Conservation (phyloP, 352 stramenopile genomes). For the Ophiocytium majus region DNA sequence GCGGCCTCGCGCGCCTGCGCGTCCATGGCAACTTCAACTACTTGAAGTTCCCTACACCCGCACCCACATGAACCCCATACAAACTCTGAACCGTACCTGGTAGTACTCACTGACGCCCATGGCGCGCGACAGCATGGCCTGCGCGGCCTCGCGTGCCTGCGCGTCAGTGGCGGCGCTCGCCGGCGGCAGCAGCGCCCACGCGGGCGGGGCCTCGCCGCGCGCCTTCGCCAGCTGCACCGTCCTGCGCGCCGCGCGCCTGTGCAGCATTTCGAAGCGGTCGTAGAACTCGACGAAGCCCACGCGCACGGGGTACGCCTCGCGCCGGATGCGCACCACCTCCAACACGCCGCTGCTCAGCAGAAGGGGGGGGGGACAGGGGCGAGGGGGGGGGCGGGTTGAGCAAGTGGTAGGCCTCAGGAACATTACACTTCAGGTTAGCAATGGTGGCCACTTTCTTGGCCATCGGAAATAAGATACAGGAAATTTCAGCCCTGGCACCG, state of each 20-base stretch:
- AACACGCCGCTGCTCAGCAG: conserved; percentile 67
- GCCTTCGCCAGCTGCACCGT: neutral
- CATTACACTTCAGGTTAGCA: too few species aligned
- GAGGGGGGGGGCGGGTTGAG: conserved; percentile 61
- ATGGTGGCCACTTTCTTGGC: too few species aligned
- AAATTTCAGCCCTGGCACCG: too few species aligned
- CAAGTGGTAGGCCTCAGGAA: too few species aligned
- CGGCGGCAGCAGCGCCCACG: conserved; percentile 15
- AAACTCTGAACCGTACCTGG: neutral
- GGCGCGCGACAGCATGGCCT: conserved; percentile 35
- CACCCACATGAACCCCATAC: too few species aligned
- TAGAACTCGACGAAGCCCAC: conserved; percentile 61
- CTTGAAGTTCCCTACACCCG: too few species aligned
- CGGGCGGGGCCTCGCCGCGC: neutral
- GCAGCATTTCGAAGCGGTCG: conserved; percentile 61
- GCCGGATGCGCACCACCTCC: conserved; percentile 79
- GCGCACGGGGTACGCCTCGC: conserved; percentile 75
- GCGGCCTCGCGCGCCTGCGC: too few species aligned
- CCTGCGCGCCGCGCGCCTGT: conserved; percentile 20
- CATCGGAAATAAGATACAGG: too few species aligned
- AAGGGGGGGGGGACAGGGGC: neutral
- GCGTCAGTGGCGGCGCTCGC: conserved; percentile 29
- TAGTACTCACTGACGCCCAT: conserved; percentile 21
- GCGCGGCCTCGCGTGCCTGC: conserved; percentile 32
- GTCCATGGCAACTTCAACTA: neutral